Evolutionary conservation across 2,329 filamentous ascomycete genomes (phyloP).

Genomic region (Paramyrothecium sp.): DNA sequence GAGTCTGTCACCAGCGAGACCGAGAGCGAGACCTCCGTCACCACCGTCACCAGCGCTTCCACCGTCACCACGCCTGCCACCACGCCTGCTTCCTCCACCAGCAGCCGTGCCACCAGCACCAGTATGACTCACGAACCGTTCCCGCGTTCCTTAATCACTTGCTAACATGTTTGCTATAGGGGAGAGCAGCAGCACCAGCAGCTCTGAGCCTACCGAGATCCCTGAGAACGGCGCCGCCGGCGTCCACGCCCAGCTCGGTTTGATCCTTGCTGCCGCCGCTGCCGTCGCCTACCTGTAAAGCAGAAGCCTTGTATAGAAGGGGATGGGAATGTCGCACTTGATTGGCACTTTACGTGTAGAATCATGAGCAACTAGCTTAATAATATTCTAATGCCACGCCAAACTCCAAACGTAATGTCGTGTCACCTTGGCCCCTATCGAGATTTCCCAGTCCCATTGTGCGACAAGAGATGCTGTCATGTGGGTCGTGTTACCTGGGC

Average conservation of each 20-base stretch:
- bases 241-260: conserved; percentile 27
- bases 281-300: conserved; percentile 28
- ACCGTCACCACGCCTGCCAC: no score
- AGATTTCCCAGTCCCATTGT: no score
- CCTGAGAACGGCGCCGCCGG: conserved; percentile 26
- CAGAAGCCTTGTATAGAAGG: conserved; percentile 15
- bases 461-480: no score
- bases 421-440: no score
- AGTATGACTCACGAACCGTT: background rate
- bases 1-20: conserved; percentile 8
- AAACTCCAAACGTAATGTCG: no score
- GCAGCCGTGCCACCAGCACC: background rate
- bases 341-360: conserved; percentile 12
- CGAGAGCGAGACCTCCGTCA: conserved; percentile 11
- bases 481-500: no score
- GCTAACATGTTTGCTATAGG: conserved; percentile 1
- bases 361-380: background rate
- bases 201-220: conserved; percentile 10
- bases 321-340: conserved; percentile 17
- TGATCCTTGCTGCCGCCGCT: conserved; percentile 30
- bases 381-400: background rate
- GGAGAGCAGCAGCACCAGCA: conserved; percentile 4
- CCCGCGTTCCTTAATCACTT: background rate
- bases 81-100: background rate
- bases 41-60: conserved; percentile 8